phyloP scores from a whole-genome alignment of 768 basidiomycete species.

The Leccinum arenicola region DNA sequence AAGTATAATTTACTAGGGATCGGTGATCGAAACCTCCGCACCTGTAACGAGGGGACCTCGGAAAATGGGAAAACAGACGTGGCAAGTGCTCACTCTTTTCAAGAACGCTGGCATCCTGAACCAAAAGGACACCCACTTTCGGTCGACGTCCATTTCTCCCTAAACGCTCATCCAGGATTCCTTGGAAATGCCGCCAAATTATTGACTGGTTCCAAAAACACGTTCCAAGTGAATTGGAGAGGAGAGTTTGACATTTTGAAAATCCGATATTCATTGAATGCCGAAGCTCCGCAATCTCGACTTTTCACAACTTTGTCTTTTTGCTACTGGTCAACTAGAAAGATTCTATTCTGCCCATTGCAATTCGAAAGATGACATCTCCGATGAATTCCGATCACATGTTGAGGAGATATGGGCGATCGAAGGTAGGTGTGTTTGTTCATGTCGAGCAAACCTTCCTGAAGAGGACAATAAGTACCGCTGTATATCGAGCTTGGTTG shows the following conservation, averaged over 20 bases:
- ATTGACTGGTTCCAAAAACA: neutral
- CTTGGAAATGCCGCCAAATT: neutral
- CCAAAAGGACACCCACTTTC: neutral
- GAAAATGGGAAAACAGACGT: neutral
- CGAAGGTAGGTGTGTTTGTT: neutral
- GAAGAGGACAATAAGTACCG: neutral
- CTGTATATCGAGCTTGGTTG: neutral
- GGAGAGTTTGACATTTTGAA: neutral
- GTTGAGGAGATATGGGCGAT: neutral
- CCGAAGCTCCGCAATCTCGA: neutral
- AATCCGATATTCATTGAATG: neutral
- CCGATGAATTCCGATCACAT: neutral
- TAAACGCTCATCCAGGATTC: neutral
- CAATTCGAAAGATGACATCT: neutral
- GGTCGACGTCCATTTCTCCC: neutral
- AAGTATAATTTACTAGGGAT: neutral
- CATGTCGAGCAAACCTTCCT: neutral
- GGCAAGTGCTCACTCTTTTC: neutral
- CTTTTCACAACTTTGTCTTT: neutral
- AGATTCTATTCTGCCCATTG: neutral
- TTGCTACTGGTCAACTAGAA: neutral
- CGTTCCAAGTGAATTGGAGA: neutral
- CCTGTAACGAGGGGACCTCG: neutral
- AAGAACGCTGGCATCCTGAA: neutral
- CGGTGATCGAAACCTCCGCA: neutral